Conservation (phyloP, 2,329 filamentous ascomycete species). For the Gnomoniopsis sp. region DNA sequence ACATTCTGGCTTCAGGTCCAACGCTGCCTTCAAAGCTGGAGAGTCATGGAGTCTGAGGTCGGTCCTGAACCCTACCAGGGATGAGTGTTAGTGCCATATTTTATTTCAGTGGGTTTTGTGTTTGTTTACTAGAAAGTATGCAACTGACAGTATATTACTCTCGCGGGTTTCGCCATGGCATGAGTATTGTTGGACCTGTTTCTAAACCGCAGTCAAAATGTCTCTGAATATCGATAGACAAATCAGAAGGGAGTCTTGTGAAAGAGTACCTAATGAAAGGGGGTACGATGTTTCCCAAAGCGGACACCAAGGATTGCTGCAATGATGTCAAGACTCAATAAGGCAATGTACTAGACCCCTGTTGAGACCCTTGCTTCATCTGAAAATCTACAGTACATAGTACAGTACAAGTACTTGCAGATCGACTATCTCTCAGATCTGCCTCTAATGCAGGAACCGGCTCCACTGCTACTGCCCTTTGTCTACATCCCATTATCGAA, state of each 20-base stretch:
- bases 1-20: conserved; percentile 64
- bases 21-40: conserved; percentile 66
- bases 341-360: not conserved
- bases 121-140: no score
- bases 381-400: not conserved
- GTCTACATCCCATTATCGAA: no score
- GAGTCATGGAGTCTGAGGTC: conserved; percentile 76
- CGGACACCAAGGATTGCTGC: conserved; percentile 33
- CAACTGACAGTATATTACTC: conserved; percentile 11
- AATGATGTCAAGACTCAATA: conserved; percentile 24
- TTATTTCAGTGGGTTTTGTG: no score
- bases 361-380: not conserved
- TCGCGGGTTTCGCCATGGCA: conserved; percentile 7
- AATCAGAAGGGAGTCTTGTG: not conserved
- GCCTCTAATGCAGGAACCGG: conserved; percentile 9
- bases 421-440: not conserved
- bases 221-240: not conserved
- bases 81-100: conserved; percentile 35
- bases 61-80: conserved; percentile 60
- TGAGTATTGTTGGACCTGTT: not conserved
- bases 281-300: not conserved
- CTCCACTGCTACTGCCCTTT: not conserved
- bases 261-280: not conserved
- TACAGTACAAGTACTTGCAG: no score
- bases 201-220: not conserved